Percentiles rank a stretch among this genome's conserved stretches.
phyloP scores from a whole-genome alignment of 176 grass and related monocot species.

The Aegilops bicornis region DNA sequence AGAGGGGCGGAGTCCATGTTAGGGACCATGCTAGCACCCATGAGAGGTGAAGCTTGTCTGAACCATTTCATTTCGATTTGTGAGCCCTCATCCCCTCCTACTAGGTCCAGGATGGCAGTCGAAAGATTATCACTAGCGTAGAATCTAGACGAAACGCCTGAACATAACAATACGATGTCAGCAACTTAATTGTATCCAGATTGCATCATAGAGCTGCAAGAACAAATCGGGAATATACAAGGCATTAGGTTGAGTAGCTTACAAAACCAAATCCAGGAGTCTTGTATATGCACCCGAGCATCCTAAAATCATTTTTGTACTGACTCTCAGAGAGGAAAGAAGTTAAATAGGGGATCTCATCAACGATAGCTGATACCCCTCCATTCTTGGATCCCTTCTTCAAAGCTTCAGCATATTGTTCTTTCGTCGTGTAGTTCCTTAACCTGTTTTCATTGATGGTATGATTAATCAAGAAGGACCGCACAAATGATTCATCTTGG shows the following conservation, averaged over 20 bases:
- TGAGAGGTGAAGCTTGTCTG: no score
- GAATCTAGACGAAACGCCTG: no score
- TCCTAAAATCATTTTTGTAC: conserved; percentile 28
- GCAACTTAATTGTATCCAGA: background rate
- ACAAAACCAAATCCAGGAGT: conserved; percentile 76
- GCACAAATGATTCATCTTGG: no score
- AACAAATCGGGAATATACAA: background rate
- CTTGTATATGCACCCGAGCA: conserved; percentile 47
- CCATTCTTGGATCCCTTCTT: conserved; percentile 33
- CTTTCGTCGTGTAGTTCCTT: conserved; percentile 25
- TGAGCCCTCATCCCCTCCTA: no score
- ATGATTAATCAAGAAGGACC: no score
- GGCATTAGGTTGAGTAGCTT: conserved; percentile 25
- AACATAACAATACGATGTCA: background rate
- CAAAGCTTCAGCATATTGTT: conserved; percentile 56
- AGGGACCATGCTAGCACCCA: no score
- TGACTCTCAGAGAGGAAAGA: conserved; percentile 36
- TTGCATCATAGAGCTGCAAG: background rate
- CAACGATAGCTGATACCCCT: conserved; percentile 61
- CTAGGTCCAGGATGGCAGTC: no score
- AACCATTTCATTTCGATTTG: conserved; percentile 41
- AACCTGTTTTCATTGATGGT: conserved; percentile 29
- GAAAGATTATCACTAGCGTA: no score
- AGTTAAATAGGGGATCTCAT: conserved; percentile 65
- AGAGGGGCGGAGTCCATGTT: background rate